Evolutionary conservation across 768 basidiomycete genomes (phyloP).

Genomic region (Leccinum rimulosum): DNA sequence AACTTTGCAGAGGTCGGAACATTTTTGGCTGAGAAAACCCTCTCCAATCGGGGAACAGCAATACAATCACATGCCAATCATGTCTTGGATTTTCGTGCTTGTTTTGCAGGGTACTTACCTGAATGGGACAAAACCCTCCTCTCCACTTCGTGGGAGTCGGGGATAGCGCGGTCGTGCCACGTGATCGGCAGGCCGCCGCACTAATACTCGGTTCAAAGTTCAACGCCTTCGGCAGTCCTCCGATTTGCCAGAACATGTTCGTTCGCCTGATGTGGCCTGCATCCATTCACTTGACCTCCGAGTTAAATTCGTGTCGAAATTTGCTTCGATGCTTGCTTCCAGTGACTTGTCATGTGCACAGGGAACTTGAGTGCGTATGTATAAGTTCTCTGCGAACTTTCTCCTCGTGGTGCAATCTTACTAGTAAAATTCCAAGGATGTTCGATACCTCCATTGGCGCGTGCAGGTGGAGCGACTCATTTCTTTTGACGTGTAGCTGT

Average conservation of each 20-base stretch:
- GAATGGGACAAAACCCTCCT: too few relatives aligned
- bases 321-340: not conserved
- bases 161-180: not conserved
- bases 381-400: not conserved
- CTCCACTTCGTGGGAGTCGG: too few relatives aligned
- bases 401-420: not conserved
- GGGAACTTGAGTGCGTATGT: not conserved
- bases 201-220: slow-evolving; percentile 11
- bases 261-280: not conserved
- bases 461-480: not conserved
- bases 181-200: not conserved
- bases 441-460: not conserved
- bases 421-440: not conserved
- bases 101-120: too few relatives aligned
- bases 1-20: too few relatives aligned
- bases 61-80: too few relatives aligned
- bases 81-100: too few relatives aligned
- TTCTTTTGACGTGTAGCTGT: not conserved
- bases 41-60: too few relatives aligned
- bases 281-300: not conserved
- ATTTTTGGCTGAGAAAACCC: too few relatives aligned
- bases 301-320: not conserved
- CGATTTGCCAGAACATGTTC: not conserved
- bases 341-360: not conserved
- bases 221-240: slow-evolving; percentile 10